Evolutionary conservation across 2,329 filamentous ascomycete species (phyloP), one percentile per base, ranked within the genome.

Genomic region (Venturia nashicola): DNA sequence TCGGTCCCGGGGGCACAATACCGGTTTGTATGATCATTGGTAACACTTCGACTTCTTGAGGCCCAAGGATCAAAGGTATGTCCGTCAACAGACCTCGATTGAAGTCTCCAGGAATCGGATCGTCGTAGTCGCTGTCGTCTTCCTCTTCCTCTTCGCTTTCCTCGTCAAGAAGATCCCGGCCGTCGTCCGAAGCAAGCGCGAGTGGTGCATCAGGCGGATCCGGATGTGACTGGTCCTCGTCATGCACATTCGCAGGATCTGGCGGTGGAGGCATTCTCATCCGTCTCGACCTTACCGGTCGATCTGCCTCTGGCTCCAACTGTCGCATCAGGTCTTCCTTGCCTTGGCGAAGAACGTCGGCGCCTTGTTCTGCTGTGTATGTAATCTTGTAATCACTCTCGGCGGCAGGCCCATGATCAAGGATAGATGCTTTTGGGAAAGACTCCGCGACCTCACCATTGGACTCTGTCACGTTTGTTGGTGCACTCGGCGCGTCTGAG

Each of bases 21-120:
- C 92, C 95, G 16, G 90, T 92, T 78, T 97, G 96, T 70, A 97
- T 88, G 65, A 97, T 95, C 92, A 97, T 96, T 64, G 96, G 93
- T 62, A 97, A 78, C 6, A 94, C 92, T 75, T 97, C 93, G 63
- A 97, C 97, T 75, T 97, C 93, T 64, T 91, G 92, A 0, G 93
- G 93, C 54, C 95, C 92, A 39, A 97, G 80, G 44, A 97, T 96
- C 68, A 97, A 89, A 39, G 93, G 93, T 14, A 97, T 91, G 73
- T 97, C 93, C 0, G 93, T 97, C 64, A 97, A 78, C 16, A 97
- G 78, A 14, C 93, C 93, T 20, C 90, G 88, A 71, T 90, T 82
- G 27, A 90, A 88, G 3, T 90, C 89, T 18, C 78, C 79, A 16
- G 91, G 87, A 18, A 83, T 86, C 68, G 89, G 89, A 67, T 91